phyloP scores from a whole-genome alignment of 2,329 filamentous ascomycete genomes.

The Colletotrichum agaves region DNA sequence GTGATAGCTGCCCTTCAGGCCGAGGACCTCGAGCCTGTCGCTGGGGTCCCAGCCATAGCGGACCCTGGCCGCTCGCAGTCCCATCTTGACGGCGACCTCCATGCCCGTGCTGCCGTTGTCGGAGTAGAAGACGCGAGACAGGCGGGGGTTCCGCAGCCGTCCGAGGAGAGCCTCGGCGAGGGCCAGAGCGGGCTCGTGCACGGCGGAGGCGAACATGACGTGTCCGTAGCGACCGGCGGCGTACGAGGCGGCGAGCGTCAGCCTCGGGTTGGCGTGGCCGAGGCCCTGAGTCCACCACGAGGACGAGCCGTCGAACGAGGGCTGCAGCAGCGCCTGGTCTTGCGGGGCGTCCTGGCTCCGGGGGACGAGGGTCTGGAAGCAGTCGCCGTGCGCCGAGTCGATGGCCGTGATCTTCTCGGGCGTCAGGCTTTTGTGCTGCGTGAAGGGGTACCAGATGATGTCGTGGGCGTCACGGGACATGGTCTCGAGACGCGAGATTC shows the following conservation, averaged over 20 bases:
- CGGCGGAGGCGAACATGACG: conserved; percentile 85
- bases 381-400: conserved; percentile 83
- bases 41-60: conserved; percentile 73
- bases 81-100: conserved; percentile 90
- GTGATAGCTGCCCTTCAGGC: conserved; percentile 84
- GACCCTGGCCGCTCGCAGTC: conserved; percentile 72
- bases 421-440: conserved; percentile 76
- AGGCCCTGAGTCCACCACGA: conserved; percentile 95
- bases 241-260: conserved; percentile 81
- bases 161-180: conserved; percentile 74
- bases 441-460: conserved; percentile 88
- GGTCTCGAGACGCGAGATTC: conserved; percentile 67
- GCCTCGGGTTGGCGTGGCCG: conserved; percentile 78
- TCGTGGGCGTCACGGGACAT: conserved; percentile 71
- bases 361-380: conserved; percentile 70
- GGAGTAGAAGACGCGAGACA: conserved; percentile 81
- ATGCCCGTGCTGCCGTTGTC: conserved; percentile 87
- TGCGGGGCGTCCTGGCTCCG: background rate
- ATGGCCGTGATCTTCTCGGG: conserved; percentile 76
- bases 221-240: conserved; percentile 87
- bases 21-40: conserved; percentile 73
- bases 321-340: conserved; percentile 57
- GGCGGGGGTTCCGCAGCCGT: conserved; percentile 69
- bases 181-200: conserved; percentile 81
- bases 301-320: conserved; percentile 84